phyloP scores from a whole-genome alignment of 2,329 filamentous ascomycete genomes.

The Lasiodiplodia gonubiensis region DNA sequence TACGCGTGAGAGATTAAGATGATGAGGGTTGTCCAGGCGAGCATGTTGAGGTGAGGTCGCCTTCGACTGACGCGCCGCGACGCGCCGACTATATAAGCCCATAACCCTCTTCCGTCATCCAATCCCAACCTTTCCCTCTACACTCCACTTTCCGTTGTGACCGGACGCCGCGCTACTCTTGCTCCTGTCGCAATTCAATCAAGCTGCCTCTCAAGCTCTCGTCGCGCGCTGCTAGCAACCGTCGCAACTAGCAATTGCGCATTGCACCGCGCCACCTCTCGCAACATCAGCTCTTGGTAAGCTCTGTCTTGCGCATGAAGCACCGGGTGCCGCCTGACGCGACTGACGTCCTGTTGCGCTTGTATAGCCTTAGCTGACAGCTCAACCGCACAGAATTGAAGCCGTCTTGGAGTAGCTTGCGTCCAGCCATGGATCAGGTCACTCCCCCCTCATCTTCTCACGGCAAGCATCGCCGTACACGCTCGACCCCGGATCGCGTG shows the following conservation, averaged over 20 bases:
- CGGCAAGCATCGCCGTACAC: neutral
- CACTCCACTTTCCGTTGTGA: constrained; percentile 1
- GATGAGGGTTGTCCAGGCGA: neutral
- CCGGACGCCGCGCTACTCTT: neutral
- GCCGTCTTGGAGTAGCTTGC: neutral
- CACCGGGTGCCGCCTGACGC: neutral
- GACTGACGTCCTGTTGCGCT: neutral
- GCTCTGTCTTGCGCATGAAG: neutral
- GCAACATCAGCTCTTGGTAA: constrained; percentile 1
- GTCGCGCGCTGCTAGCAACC: neutral
- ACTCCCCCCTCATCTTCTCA: neutral
- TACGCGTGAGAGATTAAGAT: neutral
- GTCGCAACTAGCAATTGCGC: neutral
- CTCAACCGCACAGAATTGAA: neutral
- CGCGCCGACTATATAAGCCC: neutral
- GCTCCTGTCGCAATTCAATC: neutral
- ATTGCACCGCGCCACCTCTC: constrained; percentile 1
- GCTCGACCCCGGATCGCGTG: neutral
- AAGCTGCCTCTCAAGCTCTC: neutral
- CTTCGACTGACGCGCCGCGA: neutral
- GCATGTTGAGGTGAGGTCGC: neutral
- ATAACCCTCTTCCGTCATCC: neutral
- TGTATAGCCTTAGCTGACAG: neutral
- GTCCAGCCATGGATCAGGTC: constrained; percentile 1
- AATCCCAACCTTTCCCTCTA: neutral